Conservation (phyloP, 2,329 filamentous ascomycete species). For the Pseudogymnoascus pannorum region DNA sequence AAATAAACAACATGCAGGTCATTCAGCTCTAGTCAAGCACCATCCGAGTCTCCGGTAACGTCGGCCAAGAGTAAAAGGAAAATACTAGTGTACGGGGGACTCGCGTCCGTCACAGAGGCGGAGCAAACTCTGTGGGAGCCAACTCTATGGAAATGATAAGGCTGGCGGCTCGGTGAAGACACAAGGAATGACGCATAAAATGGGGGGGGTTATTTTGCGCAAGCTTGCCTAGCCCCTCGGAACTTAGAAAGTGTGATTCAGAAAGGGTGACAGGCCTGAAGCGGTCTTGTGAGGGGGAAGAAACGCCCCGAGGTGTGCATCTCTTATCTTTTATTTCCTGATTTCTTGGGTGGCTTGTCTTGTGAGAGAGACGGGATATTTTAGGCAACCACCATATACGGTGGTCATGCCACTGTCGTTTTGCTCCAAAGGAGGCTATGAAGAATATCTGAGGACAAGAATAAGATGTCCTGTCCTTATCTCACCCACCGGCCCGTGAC, state of each 20-base stretch:
- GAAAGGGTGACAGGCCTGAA: neutral
- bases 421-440: neutral
- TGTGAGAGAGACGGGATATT: neutral
- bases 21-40: neutral
- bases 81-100: neutral
- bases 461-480: neutral
- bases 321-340: neutral
- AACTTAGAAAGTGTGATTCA: too few species aligned
- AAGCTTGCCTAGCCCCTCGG: neutral
- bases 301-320: neutral
- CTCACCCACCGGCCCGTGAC: neutral
- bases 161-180: neutral
- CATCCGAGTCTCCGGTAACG: neutral
- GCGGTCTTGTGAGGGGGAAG: neutral
- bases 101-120: neutral
- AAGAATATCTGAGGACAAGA: neutral
- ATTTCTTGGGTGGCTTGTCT: neutral
- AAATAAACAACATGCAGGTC: constrained; percentile 7
- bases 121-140: neutral
- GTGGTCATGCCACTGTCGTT: neutral
- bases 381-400: neutral
- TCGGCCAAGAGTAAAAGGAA: neutral
- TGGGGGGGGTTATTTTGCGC: neutral
- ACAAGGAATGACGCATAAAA: neutral
- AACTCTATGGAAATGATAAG: neutral